Percentiles rank a stretch among this genome's conserved stretches.
These are phyloP conservation scores for Euphorbia neoarborescens DNA, from an alignment of 441 rosid species.

Conservation along the genomic window DNA sequence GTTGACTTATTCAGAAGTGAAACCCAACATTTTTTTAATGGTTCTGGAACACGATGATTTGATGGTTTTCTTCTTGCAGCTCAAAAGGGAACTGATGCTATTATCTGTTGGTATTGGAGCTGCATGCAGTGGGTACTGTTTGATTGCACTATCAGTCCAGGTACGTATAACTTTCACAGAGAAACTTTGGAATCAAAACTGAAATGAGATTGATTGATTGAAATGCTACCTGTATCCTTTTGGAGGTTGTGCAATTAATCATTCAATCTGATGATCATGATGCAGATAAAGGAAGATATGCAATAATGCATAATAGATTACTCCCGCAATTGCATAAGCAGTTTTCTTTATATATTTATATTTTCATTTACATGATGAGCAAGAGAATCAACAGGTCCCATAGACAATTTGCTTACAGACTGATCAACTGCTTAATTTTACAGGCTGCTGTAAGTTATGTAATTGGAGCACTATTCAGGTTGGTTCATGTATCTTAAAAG, in stretches of 20 bases:
- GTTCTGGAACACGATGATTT: conserved; percentile 17
- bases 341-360: neutral
- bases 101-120: conserved; percentile 73
- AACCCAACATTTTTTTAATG: neutral
- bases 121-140: conserved; percentile 73
- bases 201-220: neutral
- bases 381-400: neutral
- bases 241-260: neutral
- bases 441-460: conserved; percentile 88
- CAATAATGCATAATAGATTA: neutral
- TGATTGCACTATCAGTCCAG: conserved; percentile 58
- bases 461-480: conserved; percentile 81
- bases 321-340: neutral
- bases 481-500: conserved; percentile 26
- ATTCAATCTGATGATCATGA: neutral
- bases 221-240: neutral
- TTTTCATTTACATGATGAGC: neutral
- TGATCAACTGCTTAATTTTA: conserved; percentile 21
- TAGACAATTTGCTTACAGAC: conserved; percentile 17
- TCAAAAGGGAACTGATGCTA: conserved; percentile 65
- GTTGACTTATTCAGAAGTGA: neutral
- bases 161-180: conserved; percentile 47
- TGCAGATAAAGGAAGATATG: neutral
- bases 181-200: neutral
- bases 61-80: conserved; percentile 34